Evolutionary conservation across 192 early-diverging fungal species (phyloP).

Genomic region (Thoreauomyces humboldtii): DNA sequence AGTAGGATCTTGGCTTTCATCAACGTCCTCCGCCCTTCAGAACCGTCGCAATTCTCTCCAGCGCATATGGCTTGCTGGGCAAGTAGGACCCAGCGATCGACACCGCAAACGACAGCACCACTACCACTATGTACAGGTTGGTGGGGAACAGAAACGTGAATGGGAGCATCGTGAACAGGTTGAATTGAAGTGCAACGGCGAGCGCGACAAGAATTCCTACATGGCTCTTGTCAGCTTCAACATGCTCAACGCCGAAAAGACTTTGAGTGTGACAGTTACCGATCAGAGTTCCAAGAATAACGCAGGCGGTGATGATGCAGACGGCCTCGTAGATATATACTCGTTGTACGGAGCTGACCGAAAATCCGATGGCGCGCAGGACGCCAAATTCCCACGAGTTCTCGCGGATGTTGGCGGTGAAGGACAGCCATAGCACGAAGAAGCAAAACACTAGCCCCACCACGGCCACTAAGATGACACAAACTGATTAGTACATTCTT

Average conservation of each 20-base stretch:
- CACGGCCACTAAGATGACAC: slow-evolving; percentile 21
- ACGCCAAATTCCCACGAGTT: slow-evolving; percentile 42
- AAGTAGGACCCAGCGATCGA: slow-evolving; percentile 26
- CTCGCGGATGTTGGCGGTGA: slow-evolving; percentile 37
- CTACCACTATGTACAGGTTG: slow-evolving; percentile 10
- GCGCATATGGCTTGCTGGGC: slow-evolving; percentile 12
- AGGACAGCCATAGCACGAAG: slow-evolving; percentile 36
- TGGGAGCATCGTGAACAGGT: slow-evolving; percentile 32
- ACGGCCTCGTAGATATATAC: slow-evolving; percentile 37
- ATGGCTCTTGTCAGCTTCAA: too few relatives aligned
- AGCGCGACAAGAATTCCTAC: slow-evolving; percentile 21
- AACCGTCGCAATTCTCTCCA: slow-evolving; percentile 26
- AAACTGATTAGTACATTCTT: too few relatives aligned
- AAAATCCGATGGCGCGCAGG: slow-evolving; percentile 30
- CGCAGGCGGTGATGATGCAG: slow-evolving; percentile 28
- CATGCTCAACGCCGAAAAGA: too few relatives aligned
- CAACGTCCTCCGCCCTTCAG: slow-evolving; percentile 15
- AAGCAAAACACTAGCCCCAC: slow-evolving; percentile 35
- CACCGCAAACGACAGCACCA: slow-evolving; percentile 21
- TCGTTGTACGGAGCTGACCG: slow-evolving; percentile 22
- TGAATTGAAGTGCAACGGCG: slow-evolving; percentile 33
- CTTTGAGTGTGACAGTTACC: slow-evolving; percentile 5
- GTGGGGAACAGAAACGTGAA: slow-evolving; percentile 31
- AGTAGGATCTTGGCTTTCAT: too few relatives aligned
- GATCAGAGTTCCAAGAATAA: slow-evolving; percentile 24